Base-by-base conservation (phyloP, 345 rosid genomes). In the Eutrema yunnanense region DNA sequence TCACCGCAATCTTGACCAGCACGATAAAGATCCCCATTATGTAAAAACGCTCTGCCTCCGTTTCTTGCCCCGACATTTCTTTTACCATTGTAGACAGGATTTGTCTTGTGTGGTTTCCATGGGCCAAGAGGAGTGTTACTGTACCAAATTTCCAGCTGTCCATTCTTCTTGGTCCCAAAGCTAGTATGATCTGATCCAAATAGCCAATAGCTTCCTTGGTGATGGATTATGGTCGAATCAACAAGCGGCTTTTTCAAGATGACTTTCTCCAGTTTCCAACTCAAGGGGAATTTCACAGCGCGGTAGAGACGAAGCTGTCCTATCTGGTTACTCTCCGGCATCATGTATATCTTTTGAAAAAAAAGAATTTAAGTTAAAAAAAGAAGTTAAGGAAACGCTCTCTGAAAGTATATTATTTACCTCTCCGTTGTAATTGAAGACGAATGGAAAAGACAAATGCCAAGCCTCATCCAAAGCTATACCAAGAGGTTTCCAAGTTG, bases 1-100 rank as follows among this genome's bases (percentile, higher is more conserved):
- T 87, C 91, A 48, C 96, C 96, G 43, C 90, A 92, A 62, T 95
- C 98, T 81, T 95, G 99, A 82, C 99, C 99, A 62, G 85, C 66
- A n/a, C 99, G 99, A 76, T 90, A 90, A 36, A 95, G 88, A 53
- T 79, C 79, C 11, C 97, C 98, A 42, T 85, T 57, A 11, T 87
- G 81, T 29, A 73, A 27, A 79, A 95, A 90, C 8, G 92, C 88
- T 63, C 98, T 84, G 74, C 99, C 99, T 33, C 94, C 99, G 67
- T 95, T 95, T 60, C 99, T 88, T 9, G 99, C 97, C 34, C 98
- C 99, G 48, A 74, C 50, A 38, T 83, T 83, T 61, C 56, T 82
- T 65, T 83, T 66, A 9, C 80, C 78, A 49, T 90, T 92, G 62
- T 95, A 84, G 52, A 95, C 69, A 30, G 99, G 99, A 69, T 92